phyloP scores from a whole-genome alignment of 495 filamentous ascomycete genomes.

The Trichocladium antarcticum region DNA sequence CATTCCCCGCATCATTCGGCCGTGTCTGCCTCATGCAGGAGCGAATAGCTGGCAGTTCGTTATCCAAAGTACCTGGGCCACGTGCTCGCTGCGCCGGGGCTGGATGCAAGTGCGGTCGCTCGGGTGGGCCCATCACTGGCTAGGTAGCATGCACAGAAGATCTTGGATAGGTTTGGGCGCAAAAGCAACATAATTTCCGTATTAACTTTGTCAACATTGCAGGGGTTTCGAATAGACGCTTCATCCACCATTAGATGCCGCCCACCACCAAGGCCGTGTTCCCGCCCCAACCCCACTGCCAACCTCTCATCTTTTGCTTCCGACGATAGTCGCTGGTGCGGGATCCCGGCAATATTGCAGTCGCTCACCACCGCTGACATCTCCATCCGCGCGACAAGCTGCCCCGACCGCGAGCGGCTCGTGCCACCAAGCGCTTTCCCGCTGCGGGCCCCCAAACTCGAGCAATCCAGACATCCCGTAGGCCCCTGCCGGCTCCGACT shows the following conservation, averaged over 20 bases:
- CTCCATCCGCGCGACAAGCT: too few species aligned
- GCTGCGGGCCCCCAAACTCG: slow-evolving; percentile 5
- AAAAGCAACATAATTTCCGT: slow-evolving; percentile 5
- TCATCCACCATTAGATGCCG: neutral
- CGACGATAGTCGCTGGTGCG: too few species aligned
- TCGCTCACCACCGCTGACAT: neutral
- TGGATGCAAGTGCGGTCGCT: neutral
- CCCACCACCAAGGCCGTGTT: neutral
- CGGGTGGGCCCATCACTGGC: slow-evolving; percentile 4
- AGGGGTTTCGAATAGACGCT: slow-evolving; percentile 17
- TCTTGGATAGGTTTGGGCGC: slow-evolving; percentile 19
- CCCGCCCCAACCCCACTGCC: slow-evolving; percentile 1
- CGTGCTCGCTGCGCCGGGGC: slow-evolving; percentile 1
- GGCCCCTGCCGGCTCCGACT: slow-evolving; percentile 3
- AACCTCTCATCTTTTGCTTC: neutral
- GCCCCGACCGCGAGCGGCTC: slow-evolving; percentile 12
- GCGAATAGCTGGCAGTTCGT: slow-evolving; percentile 3
- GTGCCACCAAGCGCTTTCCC: slow-evolving; percentile 21
- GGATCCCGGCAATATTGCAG: too few species aligned
- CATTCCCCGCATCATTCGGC: too few species aligned
- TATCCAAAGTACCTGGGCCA: slow-evolving; percentile 13
- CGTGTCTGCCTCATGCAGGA: slow-evolving; percentile 3
- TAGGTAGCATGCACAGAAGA: slow-evolving; percentile 7
- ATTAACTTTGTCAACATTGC: slow-evolving; percentile 4
- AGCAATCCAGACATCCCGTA: slow-evolving; percentile 8